A percentile compares a stretch with the other conserved stretches of the same genome.
Conservation (phyloP, 495 filamentous ascomycete genomes). For the Xylaria scruposa region DNA sequence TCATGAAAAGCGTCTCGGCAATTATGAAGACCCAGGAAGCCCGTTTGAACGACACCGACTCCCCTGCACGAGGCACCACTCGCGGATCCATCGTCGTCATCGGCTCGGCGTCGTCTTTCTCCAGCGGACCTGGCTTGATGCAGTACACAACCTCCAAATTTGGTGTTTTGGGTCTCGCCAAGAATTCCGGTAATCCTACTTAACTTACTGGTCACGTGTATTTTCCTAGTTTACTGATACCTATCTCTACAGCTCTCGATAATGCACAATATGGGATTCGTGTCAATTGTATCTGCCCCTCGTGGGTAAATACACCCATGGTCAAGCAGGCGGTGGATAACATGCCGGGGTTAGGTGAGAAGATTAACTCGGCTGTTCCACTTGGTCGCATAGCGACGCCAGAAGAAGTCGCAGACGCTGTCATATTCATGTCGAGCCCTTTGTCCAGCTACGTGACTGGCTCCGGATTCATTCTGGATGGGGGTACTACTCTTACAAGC, state of each 20-base stretch:
- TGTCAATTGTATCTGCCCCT: slow-evolving; percentile 54
- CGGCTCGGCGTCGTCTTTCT: background rate
- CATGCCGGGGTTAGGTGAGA: background rate
- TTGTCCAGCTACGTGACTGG: slow-evolving; percentile 44
- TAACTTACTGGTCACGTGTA: background rate
- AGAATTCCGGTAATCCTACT: background rate
- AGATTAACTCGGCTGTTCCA: slow-evolving; percentile 34
- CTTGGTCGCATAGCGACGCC: slow-evolving; percentile 45
- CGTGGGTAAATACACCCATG: slow-evolving; percentile 53
- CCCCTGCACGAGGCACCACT: background rate
- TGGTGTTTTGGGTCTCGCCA: background rate
- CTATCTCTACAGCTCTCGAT: slow-evolving; percentile 41
- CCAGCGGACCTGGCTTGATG: background rate
- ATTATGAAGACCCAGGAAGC: background rate
- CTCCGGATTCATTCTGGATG: background rate
- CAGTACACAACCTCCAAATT: background rate
- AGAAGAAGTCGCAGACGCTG: slow-evolving; percentile 53
- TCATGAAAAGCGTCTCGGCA: background rate
- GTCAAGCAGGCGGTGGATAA: slow-evolving; percentile 22
- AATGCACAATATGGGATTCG: slow-evolving; percentile 43
- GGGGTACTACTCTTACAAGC: background rate
- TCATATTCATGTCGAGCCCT: slow-evolving; percentile 52
- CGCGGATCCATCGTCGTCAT: background rate
- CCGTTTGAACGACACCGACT: background rate
- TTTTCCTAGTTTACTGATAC: background rate